These are phyloP conservation scores for Irineochytrium annulatum DNA, from an alignment of 192 early-diverging fungal genomes.

Conservation along the genomic window DNA sequence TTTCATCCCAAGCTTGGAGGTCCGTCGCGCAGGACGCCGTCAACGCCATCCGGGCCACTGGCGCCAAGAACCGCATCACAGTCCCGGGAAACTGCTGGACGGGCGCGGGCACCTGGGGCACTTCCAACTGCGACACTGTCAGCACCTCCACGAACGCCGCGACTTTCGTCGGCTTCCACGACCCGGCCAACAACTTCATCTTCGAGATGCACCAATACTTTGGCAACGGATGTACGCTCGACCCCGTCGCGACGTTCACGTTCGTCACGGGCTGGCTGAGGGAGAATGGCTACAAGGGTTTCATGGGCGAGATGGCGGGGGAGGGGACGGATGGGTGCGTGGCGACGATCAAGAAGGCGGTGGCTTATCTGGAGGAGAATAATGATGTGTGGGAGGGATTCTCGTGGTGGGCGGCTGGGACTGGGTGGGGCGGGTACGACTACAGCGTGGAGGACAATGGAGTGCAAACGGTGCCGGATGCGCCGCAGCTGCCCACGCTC, in stretches of 20 bases:
- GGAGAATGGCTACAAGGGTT: constrained; percentile 18
- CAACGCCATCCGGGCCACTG: constrained; percentile 29
- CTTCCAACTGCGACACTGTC: constrained; percentile 6
- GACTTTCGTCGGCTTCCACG: constrained; percentile 9
- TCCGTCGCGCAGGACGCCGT: constrained; percentile 17
- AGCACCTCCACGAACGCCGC: constrained; percentile 13
- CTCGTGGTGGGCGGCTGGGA: constrained; percentile 27
- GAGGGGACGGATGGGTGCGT: constrained; percentile 11
- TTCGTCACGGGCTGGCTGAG: constrained; percentile 20
- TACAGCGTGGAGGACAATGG: neutral
- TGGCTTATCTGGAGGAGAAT: constrained; percentile 14
- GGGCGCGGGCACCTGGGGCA: constrained; percentile 26
- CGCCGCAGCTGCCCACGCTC: neutral
- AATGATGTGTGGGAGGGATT: constrained; percentile 11
- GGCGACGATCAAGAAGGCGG: neutral
- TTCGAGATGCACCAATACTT: constrained; percentile 35
- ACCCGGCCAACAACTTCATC: constrained; percentile 30
- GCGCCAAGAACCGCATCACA: constrained; percentile 24
- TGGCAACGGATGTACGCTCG: constrained; percentile 22
- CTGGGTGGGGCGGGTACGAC: constrained; percentile 9
- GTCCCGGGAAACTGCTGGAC: constrained; percentile 28
- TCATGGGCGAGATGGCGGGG: constrained; percentile 27
- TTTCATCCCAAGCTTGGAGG: constrained; percentile 7
- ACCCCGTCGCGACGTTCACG: constrained; percentile 9
- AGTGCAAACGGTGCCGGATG: neutral